Base-by-base conservation (phyloP, 179 eudicot genomes). In the Actinidia polygama region DNA sequence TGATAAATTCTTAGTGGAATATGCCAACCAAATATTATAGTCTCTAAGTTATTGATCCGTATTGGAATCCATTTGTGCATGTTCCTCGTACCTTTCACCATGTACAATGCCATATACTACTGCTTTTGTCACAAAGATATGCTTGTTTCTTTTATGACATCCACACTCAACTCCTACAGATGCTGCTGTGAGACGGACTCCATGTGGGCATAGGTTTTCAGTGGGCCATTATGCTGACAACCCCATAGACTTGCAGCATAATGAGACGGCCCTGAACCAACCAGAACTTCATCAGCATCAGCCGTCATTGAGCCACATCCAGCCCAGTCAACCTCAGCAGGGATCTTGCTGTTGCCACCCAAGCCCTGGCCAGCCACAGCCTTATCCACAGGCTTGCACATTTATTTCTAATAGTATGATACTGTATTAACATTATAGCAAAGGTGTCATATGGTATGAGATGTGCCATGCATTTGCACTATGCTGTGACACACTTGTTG, bases 321-420 rank as follows among this genome's bases (percentile, higher is more conserved):
- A 55, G 63, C 44, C 30, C 61, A 70, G 21, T 69, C 81, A 83
- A 57, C 80, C 80, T 46, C 80, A 61, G 71, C 81, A 79, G 76
- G 73, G 76, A 21, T 24, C 80, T 62, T 70, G 78, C 67, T 75
- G 59, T 5, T 73, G 44, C 16, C 47, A 26, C 23, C 63, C 69
- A 10, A 63, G 80, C 15, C 80, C 84, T 73, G 84, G 81, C 71
- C 69, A 40, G 50, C 72, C 78, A 18, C 79, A 80, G 47, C 44
- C 57, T 58, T 74, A 62, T 49, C 78, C 68, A 59, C 54, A 61
- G 71, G 72, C 46, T 62, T 70, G 75, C 21, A 63, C 68, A 40
- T 10, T 21, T 58, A 46, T 44, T 66, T 68, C 24, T 67, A 46
- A 57, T 66, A n/a, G n/a, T n/a, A n/a, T n/a, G n/a, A n/a, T n/a